phyloP scores from a whole-genome alignment of 768 basidiomycete species.

The Panaeolus cyanescens region DNA sequence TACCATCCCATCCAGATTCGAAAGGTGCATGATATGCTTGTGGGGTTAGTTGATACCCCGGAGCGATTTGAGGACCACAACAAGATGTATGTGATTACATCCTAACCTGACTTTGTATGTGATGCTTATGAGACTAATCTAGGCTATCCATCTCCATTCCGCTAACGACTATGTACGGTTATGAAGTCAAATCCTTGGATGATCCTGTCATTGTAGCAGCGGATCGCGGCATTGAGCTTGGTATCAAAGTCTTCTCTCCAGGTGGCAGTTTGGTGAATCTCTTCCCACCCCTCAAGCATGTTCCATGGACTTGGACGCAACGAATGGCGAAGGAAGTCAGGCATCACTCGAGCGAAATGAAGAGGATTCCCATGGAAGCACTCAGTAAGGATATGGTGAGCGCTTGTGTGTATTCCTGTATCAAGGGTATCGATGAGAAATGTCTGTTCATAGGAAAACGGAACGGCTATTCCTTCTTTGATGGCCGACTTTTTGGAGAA shows the following conservation, averaged over 20 bases:
- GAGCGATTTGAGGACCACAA: conserved; percentile 3
- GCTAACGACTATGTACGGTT: conserved; percentile 19
- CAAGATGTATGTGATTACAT: conserved; percentile 2
- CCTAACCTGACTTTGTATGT: neutral
- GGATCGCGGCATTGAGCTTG: conserved; percentile 26
- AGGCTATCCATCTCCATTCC: conserved; percentile 16
- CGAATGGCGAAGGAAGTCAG: conserved; percentile 4
- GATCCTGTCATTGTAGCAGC: conserved; percentile 23
- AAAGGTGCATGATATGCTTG: conserved; percentile 28
- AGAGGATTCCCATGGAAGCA: conserved; percentile 12
- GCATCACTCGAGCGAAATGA: conserved; percentile 8
- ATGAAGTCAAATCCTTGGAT: conserved; percentile 14
- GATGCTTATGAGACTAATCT: neutral
- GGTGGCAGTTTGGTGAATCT: conserved; percentile 12
- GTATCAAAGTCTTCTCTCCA: conserved; percentile 15
- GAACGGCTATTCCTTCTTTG: conserved; percentile 11
- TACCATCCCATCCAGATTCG: conserved; percentile 28
- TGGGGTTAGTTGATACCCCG: conserved; percentile 18
- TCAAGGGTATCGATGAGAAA: too few species aligned
- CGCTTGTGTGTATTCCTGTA: too few species aligned
- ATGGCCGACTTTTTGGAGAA: conserved; percentile 16
- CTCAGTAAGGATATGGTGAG: conserved; percentile 7
- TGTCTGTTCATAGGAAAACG: conserved; percentile 13
- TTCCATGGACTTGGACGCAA: conserved; percentile 14
- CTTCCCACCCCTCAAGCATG: conserved; percentile 15